These are phyloP conservation scores for Bisporella sp. DNA, from an alignment of 2,329 filamentous ascomycete genomes.

Conservation along the genomic window DNA sequence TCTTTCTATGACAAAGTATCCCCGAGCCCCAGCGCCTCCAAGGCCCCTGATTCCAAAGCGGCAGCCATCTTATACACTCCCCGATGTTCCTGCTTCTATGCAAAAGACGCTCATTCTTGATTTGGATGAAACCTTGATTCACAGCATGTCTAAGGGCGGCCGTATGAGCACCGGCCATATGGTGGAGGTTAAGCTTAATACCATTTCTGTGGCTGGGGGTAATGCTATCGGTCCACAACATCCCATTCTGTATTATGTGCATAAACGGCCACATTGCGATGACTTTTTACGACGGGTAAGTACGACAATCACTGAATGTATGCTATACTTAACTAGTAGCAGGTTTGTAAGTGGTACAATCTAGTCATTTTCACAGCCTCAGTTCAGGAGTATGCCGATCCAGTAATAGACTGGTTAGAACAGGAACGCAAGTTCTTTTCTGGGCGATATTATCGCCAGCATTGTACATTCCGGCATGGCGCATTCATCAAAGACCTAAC, in stretches of 20 bases:
- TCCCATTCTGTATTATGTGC: conserved; percentile 96
- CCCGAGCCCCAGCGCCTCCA: conserved; percentile 81
- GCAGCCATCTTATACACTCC: conserved; percentile 74
- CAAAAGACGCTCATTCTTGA: conserved; percentile 95
- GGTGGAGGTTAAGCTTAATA: conserved; percentile 91
- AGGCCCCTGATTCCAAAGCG: conserved; percentile 82
- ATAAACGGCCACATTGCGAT: conserved; percentile 94
- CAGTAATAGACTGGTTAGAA: conserved; percentile 98
- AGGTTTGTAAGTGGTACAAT: conserved; percentile 97
- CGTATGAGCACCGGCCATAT: conserved; percentile 96
- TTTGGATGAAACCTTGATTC: conserved; percentile 93
- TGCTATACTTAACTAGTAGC: conserved; percentile 20
- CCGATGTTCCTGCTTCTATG: conserved; percentile 44
- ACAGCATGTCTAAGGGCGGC: conserved; percentile 95
- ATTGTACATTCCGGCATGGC: conserved; percentile 91
- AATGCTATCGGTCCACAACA: conserved; percentile 76
- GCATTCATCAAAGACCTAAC: conserved; percentile 98
- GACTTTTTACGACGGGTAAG: conserved; percentile 82
- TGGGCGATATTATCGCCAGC: conserved; percentile 88
- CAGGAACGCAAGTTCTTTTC: conserved; percentile 95
- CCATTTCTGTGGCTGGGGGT: conserved; percentile 59
- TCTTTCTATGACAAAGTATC: conserved; percentile 74
- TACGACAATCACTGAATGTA: conserved; percentile 1
- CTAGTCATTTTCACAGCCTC: conserved; percentile 94
- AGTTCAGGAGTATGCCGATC: conserved; percentile 97